Conservation (phyloP, 2,329 filamentous ascomycete genomes). For the Colletotrichum tropicicola region DNA sequence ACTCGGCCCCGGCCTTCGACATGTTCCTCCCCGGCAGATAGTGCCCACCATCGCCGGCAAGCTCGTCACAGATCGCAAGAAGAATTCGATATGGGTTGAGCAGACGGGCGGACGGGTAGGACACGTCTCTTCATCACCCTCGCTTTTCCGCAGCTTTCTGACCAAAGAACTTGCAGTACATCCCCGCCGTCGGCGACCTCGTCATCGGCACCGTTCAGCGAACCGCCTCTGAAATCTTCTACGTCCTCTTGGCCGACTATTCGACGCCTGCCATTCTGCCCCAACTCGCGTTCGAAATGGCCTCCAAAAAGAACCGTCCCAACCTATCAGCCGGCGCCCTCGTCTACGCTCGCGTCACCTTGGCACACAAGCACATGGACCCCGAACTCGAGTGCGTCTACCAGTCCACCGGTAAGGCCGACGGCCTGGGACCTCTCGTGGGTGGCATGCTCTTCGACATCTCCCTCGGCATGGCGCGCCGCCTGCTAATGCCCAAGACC, state of each 20-base stretch:
- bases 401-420: constrained; percentile 84
- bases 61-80: constrained; percentile 73
- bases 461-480: constrained; percentile 82
- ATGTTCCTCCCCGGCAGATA: constrained; percentile 80
- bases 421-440: constrained; percentile 84
- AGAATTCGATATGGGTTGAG: constrained; percentile 83
- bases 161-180: constrained; percentile 66
- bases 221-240: constrained; percentile 79
- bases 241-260: constrained; percentile 77
- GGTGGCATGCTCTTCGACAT: constrained; percentile 89
- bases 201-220: constrained; percentile 88
- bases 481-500: constrained; percentile 74
- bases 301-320: constrained; percentile 90
- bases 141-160: constrained; percentile 35
- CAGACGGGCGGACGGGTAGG: constrained; percentile 74
- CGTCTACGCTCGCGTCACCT: constrained; percentile 86
- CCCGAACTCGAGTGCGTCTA: constrained; percentile 92
- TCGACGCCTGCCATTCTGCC: constrained; percentile 75
- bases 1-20: constrained; percentile 84
- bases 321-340: constrained; percentile 78
- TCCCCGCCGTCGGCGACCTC: constrained; percentile 82
- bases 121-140: background rate
- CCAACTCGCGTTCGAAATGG: constrained; percentile 91
- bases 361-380: constrained; percentile 84
- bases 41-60: constrained; percentile 74